These are phyloP conservation scores for Torrubiellomyces zombiae DNA, from an alignment of 2,329 filamentous ascomycete species.

Conservation along the genomic window DNA sequence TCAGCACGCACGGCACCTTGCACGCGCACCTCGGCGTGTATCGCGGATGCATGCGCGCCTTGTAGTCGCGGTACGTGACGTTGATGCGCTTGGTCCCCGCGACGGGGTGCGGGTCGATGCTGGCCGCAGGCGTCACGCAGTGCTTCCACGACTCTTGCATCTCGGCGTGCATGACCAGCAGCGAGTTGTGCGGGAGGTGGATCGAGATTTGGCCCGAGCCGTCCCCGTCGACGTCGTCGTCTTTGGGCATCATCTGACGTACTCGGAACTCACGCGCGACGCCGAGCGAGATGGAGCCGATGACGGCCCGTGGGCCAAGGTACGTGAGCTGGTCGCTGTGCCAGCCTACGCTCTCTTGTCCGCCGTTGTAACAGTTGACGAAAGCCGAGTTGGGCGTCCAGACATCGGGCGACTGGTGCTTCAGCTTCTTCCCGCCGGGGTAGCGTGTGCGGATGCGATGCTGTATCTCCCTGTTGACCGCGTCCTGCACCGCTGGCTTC, in stretches of 20 bases:
- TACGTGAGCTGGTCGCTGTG: slow-evolving; percentile 91
- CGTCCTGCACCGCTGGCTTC: slow-evolving; percentile 50
- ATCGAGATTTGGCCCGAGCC: slow-evolving; percentile 77
- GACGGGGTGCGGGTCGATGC: slow-evolving; percentile 72
- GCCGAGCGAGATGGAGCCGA: slow-evolving; percentile 78
- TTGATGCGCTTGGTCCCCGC: slow-evolving; percentile 74
- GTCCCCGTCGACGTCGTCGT: slow-evolving; percentile 34
- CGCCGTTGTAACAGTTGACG: slow-evolving; percentile 84
- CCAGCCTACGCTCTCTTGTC: slow-evolving; percentile 70
- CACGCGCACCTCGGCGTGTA: slow-evolving; percentile 68
- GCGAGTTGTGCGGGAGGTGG: slow-evolving; percentile 83
- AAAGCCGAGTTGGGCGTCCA: slow-evolving; percentile 87
- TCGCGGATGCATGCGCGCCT: slow-evolving; percentile 56
- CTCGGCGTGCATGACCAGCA: slow-evolving; percentile 90
- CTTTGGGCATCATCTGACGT: slow-evolving; percentile 52
- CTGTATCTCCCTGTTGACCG: slow-evolving; percentile 65
- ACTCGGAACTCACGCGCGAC: slow-evolving; percentile 90
- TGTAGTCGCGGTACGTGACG: slow-evolving; percentile 84
- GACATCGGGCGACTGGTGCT: slow-evolving; percentile 51
- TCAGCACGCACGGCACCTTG: slow-evolving; percentile 47
- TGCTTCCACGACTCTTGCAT: slow-evolving; percentile 99
- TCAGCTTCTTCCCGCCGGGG: slow-evolving; percentile 54
- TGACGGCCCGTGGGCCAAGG: slow-evolving; percentile 72
- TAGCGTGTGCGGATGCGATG: slow-evolving; percentile 53
- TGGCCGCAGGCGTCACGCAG: slow-evolving; percentile 54